Base-by-base conservation (phyloP, 2,329 filamentous ascomycete species). In the Botrytis byssoidea region DNA sequence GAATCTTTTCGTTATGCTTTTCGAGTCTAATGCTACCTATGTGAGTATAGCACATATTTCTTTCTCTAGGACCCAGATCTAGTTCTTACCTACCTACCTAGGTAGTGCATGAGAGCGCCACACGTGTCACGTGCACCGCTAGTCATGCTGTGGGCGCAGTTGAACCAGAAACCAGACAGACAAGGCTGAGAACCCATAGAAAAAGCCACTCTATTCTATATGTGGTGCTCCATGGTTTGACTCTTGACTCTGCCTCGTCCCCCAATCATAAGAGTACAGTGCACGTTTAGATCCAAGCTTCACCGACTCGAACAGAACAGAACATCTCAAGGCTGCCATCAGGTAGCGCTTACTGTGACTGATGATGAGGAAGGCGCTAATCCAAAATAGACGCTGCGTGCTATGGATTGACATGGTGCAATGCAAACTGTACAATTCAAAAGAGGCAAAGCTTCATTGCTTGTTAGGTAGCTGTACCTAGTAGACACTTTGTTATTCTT, bases 171-270 rank as follows among this genome's bases (percentile, higher is more conserved):
- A n/a, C 22, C 61, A 37, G 61, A 64, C 61, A 44, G 61, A 32
- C 61, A 44, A 64, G 61, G 61, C 61, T 64, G 61, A 65, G 42
- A 44, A 65, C 8, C 8, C 61, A 64, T 64, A 22, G 40, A 20
- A 63, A 64, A 64, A 20, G 40, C 8, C 61, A 6, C 6, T 44
- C 40, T 44, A 44, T 18, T 16, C 48, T 55, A 16, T 4, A n/a
- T 29, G 25, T 29, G 3, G 51, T 29, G 8, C 51, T n/a, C 25
- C 2, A 10, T 51, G 25, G 22, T 51, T 12, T 25, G 3, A 51
- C 10, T 51, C 22, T 55, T 55, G 48, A n/a, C 48, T 55, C 48
- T 55, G 48, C 25, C 48, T 55, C 25, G 51, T 29, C 51, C 16
- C n/a, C 16, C 51, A 57, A 57, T 35, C 29, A 60, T 14, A 6